Base-by-base conservation (phyloP, 2,329 filamentous ascomycete species). In the Blastomyces gilchristii region DNA sequence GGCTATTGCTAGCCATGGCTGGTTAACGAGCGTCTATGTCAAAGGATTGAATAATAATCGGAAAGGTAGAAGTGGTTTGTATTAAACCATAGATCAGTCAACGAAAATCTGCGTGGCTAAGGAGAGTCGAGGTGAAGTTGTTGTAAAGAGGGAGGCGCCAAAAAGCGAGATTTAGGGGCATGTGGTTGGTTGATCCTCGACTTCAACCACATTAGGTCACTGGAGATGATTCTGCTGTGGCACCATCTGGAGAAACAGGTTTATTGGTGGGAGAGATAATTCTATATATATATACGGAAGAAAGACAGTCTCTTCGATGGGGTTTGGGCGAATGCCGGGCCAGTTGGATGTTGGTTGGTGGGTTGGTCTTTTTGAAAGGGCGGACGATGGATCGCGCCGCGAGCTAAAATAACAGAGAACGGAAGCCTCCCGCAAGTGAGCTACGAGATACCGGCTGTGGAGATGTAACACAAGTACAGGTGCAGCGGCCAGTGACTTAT, bases 201-300 rank as follows among this genome's bases (percentile, higher is more conserved):
- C 9, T 49, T 58, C 57, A 58, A 43, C 39, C 57, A 47, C 57
- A 58, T 58, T 31, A 37, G 57, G 34, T 56, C 34, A 56, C 41
- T 56, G 31, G 34, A 2, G 53, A 41, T 22, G 53, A 56, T 12
- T 14, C 53, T 22, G 53, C 50, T 12, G 25, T 34, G 50, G 25
- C n/a, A 53, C 18, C 53, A 56, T 56, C 34, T 34, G 31, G 31
- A 41, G 18, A 39, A 34, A 39, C 18, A 22, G 18, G 31, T 34
- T 14, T 37, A 39, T 25, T 56, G 53, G 34, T 2, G 12, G 53
- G 28, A 8, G 39, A 41, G 14, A 2, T 25, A 39, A 39, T 25
- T 25, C 14, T 22, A 22, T 22, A 22, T 39, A 41, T 41, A 56
- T 41, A 16, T 56, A 41, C 53, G 34, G 34, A 56, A 11, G n/a